Evolutionary conservation across 2,329 filamentous ascomycete species (phyloP).

Genomic region (Gremmenia infestans): DNA sequence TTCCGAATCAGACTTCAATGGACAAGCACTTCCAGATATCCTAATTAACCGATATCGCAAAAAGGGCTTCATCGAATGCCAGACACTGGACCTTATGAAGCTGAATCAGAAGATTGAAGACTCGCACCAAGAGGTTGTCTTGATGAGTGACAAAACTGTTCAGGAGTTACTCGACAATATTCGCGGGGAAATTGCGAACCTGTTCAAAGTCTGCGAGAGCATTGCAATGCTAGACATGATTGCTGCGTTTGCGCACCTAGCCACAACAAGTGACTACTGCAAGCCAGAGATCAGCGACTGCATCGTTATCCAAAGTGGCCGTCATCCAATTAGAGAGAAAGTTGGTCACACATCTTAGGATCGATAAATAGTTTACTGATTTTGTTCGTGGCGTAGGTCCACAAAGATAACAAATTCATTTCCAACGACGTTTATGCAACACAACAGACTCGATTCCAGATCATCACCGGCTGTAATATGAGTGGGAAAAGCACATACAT

Average conservation of each 20-base stretch:
- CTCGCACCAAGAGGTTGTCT: constrained; percentile 76
- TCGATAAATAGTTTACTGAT: background rate
- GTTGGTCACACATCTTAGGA: constrained; percentile 32
- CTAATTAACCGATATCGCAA: constrained; percentile 75
- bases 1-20: constrained; percentile 55
- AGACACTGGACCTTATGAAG: constrained; percentile 80
- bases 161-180: constrained; percentile 67
- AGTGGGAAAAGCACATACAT: constrained; percentile 97
- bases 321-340: constrained; percentile 66
- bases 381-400: constrained; percentile 39
- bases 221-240: constrained; percentile 87
- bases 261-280: constrained; percentile 58
- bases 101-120: constrained; percentile 72
- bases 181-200: constrained; percentile 61
- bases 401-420: constrained; percentile 63
- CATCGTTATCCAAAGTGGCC: constrained; percentile 59
- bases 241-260: constrained; percentile 67
- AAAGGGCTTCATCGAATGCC: constrained; percentile 77
- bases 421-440: constrained; percentile 89
- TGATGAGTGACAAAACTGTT: constrained; percentile 74
- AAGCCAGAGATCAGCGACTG: constrained; percentile 59
- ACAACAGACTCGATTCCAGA: constrained; percentile 76
- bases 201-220: constrained; percentile 83
- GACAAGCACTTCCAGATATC: constrained; percentile 53
- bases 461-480: constrained; percentile 97